A percentile compares a stretch with the other conserved stretches of the same genome.
Evolutionary conservation across 345 rosid species (phyloP).

Genomic region (Iberis pinnata): DNA sequence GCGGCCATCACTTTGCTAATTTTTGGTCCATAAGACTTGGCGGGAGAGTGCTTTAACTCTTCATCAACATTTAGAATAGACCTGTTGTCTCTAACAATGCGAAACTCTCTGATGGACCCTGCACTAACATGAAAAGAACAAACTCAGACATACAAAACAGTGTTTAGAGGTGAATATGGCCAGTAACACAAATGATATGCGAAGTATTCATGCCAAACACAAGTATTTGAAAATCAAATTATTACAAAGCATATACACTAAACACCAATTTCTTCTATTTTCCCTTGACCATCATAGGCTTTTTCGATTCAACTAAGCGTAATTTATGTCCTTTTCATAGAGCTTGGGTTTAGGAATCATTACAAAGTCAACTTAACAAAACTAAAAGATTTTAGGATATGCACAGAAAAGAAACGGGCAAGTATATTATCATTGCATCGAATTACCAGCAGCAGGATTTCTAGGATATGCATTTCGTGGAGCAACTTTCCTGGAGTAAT

Average conservation of each 20-base stretch:
- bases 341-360: background rate
- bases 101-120: slow-evolving; percentile 41
- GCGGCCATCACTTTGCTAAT: slow-evolving; percentile 26
- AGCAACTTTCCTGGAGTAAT: no score
- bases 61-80: slow-evolving; percentile 36
- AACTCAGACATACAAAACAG: background rate
- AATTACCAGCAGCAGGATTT: slow-evolving; percentile 16
- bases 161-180: background rate
- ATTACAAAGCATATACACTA: no score
- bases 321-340: background rate
- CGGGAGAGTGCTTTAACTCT: slow-evolving; percentile 41
- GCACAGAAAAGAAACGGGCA: background rate
- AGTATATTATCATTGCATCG: background rate
- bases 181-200: background rate
- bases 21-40: slow-evolving; percentile 29
- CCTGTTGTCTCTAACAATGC: slow-evolving; percentile 74
- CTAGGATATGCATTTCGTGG: slow-evolving; percentile 31
- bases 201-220: background rate
- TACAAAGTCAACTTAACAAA: background rate
- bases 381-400: background rate
- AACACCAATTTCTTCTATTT: no score
- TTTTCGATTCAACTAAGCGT: background rate
- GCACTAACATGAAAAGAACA: slow-evolving; percentile 18
- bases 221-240: background rate
- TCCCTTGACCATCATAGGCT: no score